Evolutionary conservation across 805 yeast species (phyloP), one percentile per base, ranked within the genome.

Genomic region (Candida orba): DNA sequence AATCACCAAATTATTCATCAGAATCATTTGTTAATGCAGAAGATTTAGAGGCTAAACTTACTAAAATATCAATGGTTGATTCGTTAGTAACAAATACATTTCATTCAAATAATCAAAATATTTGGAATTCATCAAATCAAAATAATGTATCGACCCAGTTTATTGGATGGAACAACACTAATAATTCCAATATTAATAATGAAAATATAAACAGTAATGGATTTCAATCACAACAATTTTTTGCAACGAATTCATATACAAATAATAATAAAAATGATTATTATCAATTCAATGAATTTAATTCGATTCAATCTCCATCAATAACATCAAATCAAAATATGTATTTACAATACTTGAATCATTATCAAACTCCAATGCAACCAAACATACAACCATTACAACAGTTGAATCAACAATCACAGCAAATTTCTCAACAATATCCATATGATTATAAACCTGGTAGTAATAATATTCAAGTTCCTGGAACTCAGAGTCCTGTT

Each of bases 31-130:
- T 27, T 13, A 46, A 36, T 22, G 45, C 50, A 3, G 52, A 47
- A 31, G 48, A 49, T 6, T 14, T 47, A n/a, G 50, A 46, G 25
- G 42, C 46, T 2, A 46, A 41, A 31, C 20, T 47, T 8, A 36
- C 43, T 6, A 39, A 27, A 23, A n/a, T 18, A 4, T 34, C 45
- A 7, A 37, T 42, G 13, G 34, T 37, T 14, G 40, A 42, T 20
- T 37, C 45, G 2, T 14, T 37, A 17, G 22, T 35, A 13, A 42
- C 44, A 20, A 35, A 39, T 30, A 30, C 46, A 8, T 31, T 35
- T 22, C 25, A 40, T 7, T 18, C 36, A 27, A 25, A 30, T 20
- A 34, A 27, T 9, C 40, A 36, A 20, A 41, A 38, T n/a, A 42
- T 41, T 8, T 42, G 45, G 48, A 42, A 42, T 15, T 9, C 34